Base-by-base conservation (phyloP, 2,329 filamentous ascomycete genomes). In the Sarocladium brachiariae region DNA sequence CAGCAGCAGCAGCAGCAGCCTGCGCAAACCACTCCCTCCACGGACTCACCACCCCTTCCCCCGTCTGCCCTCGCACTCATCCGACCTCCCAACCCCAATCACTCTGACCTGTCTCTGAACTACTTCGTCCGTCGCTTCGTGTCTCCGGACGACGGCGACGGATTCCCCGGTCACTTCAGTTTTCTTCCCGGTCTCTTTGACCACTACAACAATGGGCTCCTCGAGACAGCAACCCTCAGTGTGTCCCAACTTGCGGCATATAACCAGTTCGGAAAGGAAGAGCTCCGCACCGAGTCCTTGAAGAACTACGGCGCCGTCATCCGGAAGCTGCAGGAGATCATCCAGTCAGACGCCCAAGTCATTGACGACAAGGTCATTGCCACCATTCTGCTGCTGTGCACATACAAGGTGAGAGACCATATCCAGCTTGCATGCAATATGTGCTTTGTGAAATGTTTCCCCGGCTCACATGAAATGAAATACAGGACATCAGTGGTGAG, bases 71-170 rank as follows among this genome's bases (percentile, higher is more conserved):
- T 48, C 43, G 34, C 37, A 31, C 9, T 55, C 31, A 25, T 24
- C 23, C 52, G 52, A 19, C n/a, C 51, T 10, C 55, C 55, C 9
- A 50, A 55, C 13, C 23, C 50, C 7, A 58, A 58, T 3, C 59
- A 60, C 52, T 59, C 66, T 11, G 43, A 64, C 13, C 46, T 61
- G 9, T 66, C 63, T 10, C 59, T 67, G 2, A 63, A 52, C 33
- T 67, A 67, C 50, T 67, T 67, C n/a, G 52, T 66, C 23, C 57
- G 54, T 25, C 64, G 64, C 10, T 66, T 66, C 39, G 62, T 65
- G 1, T 61, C 64, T 3, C 64, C 63, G 0, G 53, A 61, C 11
- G 57, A 55, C 10, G 48, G 49, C 1, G 63, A 66, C 23, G 60
- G 61, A 1, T 62, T 65, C 8, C 62, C 64, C 0, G 64, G 64